Conservation (phyloP, 73 alveolate genomes). For the Effrenium voratum region DNA sequence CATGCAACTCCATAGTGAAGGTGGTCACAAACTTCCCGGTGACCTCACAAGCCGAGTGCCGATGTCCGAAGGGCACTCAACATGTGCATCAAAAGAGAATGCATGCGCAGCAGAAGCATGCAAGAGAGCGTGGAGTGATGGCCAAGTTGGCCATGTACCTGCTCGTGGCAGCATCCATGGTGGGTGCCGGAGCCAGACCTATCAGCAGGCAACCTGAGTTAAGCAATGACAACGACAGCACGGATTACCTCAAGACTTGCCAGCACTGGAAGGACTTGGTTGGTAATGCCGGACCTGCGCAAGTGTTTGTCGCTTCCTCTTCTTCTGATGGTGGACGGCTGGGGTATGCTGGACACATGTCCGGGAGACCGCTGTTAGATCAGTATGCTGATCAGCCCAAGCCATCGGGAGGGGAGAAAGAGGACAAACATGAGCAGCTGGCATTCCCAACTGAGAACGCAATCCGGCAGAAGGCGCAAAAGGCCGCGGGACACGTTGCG, state of each 20-base stretch:
- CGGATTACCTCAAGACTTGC: too few relatives aligned
- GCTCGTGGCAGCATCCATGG: neutral
- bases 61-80: neutral
- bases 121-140: neutral
- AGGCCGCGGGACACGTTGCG: neutral
- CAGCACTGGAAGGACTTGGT: too few relatives aligned
- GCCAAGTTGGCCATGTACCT: neutral
- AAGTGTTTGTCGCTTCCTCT: too few relatives aligned
- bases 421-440: neutral
- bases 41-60: neutral
- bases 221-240: neutral
- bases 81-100: neutral
- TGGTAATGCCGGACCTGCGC: too few relatives aligned
- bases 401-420: too few relatives aligned
- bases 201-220: constrained; percentile 12
- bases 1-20: neutral
- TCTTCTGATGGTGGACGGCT: too few relatives aligned
- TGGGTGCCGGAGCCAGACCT: neutral
- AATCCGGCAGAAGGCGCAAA: neutral
- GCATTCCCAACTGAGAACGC: neutral
- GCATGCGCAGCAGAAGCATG: neutral
- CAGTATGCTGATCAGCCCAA: too few relatives aligned
- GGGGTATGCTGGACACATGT: too few relatives aligned
- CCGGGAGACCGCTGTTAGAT: too few relatives aligned
- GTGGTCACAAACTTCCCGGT: neutral